phyloP scores from a whole-genome alignment of 768 basidiomycete species.

The Agaricus bisporus region DNA sequence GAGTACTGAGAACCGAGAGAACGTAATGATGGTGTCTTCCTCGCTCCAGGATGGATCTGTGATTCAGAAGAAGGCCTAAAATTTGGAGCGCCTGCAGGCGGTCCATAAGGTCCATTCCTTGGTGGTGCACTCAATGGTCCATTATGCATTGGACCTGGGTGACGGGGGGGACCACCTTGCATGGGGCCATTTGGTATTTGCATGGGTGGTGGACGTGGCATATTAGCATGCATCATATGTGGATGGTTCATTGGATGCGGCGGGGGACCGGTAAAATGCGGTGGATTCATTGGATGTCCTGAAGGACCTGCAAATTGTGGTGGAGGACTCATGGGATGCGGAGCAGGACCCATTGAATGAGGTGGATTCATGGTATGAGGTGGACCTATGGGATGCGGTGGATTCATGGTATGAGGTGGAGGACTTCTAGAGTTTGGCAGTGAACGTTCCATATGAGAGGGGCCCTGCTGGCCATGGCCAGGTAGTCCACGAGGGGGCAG shows the following conservation, averaged over 20 bases:
- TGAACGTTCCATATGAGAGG: neutral
- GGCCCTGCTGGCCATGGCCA: neutral
- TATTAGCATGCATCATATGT: neutral
- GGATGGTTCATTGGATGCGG: conserved; percentile 5
- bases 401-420: neutral
- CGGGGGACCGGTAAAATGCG: neutral
- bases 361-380: neutral
- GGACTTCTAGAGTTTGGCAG: neutral
- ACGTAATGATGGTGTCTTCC: conserved; percentile 52
- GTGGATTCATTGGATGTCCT: neutral
- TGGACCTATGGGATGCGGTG: neutral
- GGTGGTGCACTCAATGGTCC: conserved; percentile 3
- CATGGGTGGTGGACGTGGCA: no score
- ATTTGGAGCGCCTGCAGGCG: conserved; percentile 23
- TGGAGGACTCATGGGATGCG: neutral
- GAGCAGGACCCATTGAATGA: neutral
- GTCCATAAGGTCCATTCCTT: conserved; percentile 15
- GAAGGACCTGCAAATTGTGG: neutral
- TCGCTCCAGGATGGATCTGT: conserved; percentile 23
- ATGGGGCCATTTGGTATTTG: neutral
- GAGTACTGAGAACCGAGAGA: conserved; percentile 51
- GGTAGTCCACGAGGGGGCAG: conserved; percentile 18
- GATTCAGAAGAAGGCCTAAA: conserved; percentile 48
- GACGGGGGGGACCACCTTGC: neutral
- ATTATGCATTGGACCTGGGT: neutral